Evolutionary conservation across 371 early-diverging fungal species (phyloP).

Genomic region (Choanephora cucurbitarum): DNA sequence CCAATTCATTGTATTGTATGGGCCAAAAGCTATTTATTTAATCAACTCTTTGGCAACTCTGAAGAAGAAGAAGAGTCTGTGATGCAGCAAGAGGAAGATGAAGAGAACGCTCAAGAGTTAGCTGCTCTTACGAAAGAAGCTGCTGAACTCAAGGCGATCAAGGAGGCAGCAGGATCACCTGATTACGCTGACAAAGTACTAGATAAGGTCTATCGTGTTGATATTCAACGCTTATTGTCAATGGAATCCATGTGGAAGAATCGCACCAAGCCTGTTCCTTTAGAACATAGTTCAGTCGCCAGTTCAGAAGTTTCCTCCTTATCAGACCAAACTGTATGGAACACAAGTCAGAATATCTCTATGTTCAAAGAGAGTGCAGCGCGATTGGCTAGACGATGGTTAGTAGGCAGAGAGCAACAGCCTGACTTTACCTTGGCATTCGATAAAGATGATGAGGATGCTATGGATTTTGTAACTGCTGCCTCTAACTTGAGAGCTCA

Average conservation of each 20-base stretch:
- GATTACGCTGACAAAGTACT: constrained; percentile 80
- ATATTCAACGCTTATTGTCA: constrained; percentile 73
- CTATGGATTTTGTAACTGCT: constrained; percentile 91
- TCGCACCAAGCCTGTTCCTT: constrained; percentile 70
- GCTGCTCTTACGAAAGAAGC: constrained; percentile 72
- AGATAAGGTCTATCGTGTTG: constrained; percentile 82
- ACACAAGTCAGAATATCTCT: constrained; percentile 54
- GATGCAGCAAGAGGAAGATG: constrained; percentile 48
- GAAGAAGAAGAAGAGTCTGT: constrained; percentile 70
- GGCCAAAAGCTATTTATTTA: constrained; percentile 95
- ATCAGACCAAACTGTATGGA: constrained; percentile 75
- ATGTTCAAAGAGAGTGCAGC: constrained; percentile 56
- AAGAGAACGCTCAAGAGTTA: constrained; percentile 76
- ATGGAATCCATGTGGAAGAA: constrained; percentile 94
- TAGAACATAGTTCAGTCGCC: constrained; percentile 59
- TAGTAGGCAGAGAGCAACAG: constrained; percentile 41
- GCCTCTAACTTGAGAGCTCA: constrained; percentile 86
- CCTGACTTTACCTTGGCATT: constrained; percentile 64
- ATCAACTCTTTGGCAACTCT: constrained; percentile 82
- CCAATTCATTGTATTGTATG: constrained; percentile 99
- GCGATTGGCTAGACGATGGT: constrained; percentile 43
- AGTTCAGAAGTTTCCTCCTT: too few species aligned
- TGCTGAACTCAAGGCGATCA: constrained; percentile 66
- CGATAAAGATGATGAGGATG: constrained; percentile 94
- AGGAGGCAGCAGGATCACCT: constrained; percentile 56